phyloP scores from a whole-genome alignment of 805 yeast genomes.

The Clavispora santaluciae region DNA sequence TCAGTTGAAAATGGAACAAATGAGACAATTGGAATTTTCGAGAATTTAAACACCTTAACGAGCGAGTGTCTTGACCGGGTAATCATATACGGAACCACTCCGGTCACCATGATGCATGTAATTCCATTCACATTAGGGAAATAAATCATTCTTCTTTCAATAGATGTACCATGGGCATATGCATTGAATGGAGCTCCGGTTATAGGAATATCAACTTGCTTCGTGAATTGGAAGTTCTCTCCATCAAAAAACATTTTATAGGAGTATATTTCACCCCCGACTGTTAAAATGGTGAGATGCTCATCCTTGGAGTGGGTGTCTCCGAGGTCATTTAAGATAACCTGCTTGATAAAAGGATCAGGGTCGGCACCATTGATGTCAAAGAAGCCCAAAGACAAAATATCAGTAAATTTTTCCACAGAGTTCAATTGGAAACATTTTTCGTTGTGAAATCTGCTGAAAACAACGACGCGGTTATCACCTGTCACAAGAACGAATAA shows the following conservation, averaged over 20 bases:
- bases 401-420: conserved; percentile 43
- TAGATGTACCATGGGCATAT: conserved; percentile 58
- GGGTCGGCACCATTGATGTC: conserved; percentile 52
- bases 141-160: conserved; percentile 64
- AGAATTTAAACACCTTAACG: conserved; percentile 64
- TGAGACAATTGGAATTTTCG: conserved; percentile 61
- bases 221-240: conserved; percentile 36
- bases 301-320: conserved; percentile 51
- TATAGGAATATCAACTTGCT: conserved; percentile 42
- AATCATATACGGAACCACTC: conserved; percentile 65
- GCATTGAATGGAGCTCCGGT: conserved; percentile 83
- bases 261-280: conserved; percentile 73
- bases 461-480: conserved; percentile 66
- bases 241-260: conserved; percentile 56
- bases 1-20: conserved; percentile 50
- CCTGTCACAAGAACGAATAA: conserved; percentile 68
- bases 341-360: conserved; percentile 70
- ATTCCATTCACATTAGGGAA: conserved; percentile 54
- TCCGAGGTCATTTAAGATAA: conserved; percentile 61
- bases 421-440: conserved; percentile 50
- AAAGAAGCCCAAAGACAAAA: conserved; percentile 40
- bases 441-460: conserved; percentile 51
- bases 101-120: conserved; percentile 64
- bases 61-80: conserved; percentile 58
- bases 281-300: conserved; percentile 64